Evolutionary conservation across 2,329 filamentous ascomycete species (phyloP), one percentile per base, ranked within the genome.

Genomic region (Beauveria asiatica): DNA sequence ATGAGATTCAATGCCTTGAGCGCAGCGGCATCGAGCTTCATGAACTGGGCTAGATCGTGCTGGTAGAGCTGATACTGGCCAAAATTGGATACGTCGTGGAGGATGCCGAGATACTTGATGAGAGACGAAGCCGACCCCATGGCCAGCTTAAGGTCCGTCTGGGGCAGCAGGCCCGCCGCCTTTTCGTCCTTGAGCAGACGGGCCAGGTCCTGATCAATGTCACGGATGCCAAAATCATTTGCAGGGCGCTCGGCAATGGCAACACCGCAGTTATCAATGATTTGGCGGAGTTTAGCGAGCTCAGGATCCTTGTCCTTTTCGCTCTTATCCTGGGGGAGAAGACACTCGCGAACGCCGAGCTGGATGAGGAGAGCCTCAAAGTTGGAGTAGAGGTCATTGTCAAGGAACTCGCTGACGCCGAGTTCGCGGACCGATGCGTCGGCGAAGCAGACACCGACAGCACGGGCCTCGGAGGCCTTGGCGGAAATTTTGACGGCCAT

Each of bases 351-450:
- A 21, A 97, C 91, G 6, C 94, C 94, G 3, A 99, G 84, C 71
- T 99, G 95, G 65, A 99, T 99, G 57, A 99, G 83, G 19, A 99
- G 81, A 3, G 92, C 92, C 75, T 99, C 94, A 66, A 99, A 95
- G 72, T 99, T 99, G 57, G 93, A 97, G 76, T 95, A 99, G 10
- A 97, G 80, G 70, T 99, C 94, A 70, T 97, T 99, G 79, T 99
- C 94, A n/a, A 96, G 83, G 65, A 99, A 99, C 71, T 99, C 95
- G 78, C 90, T 96, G 58, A 99, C 92, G 9, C 94, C 94, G 2
- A 99, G 82, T 76, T 99, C 94, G 56, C 94, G 83, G 27, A 97
- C 93, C 65, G 91, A 97, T 1, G 95, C 94, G 78, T 99, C 94
- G 8, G 94, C 95, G 70, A 99, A 99, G 75, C 94, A 97, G 5